Conservation (phyloP, 2,329 filamentous ascomycete genomes). For the Cryoendolithus antarcticus region DNA sequence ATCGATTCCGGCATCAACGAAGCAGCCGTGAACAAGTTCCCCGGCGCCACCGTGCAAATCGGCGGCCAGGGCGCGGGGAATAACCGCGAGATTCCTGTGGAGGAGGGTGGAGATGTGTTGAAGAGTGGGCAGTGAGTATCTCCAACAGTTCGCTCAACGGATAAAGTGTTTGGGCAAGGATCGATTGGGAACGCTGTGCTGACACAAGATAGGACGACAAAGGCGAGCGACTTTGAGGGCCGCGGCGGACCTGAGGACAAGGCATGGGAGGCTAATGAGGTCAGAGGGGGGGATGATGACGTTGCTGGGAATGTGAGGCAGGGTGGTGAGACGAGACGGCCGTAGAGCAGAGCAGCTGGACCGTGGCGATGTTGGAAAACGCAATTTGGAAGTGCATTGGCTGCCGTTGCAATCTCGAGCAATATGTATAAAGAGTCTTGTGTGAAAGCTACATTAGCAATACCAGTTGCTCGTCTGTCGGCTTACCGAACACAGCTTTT, state of each 20-base stretch:
- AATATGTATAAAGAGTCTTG: too few species aligned
- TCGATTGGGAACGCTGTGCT: background rate
- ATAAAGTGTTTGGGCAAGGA: background rate
- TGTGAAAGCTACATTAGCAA: too few species aligned
- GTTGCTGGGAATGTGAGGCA: conserved; percentile 30
- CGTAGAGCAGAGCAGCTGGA: background rate
- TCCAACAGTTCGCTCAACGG: background rate
- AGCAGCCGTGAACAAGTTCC: conserved; percentile 29
- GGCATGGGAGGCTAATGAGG: conserved; percentile 24
- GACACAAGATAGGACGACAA: conserved; percentile 23
- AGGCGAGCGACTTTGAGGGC: conserved; percentile 38
- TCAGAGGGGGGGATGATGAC: conserved; percentile 28
- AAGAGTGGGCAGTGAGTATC: conserved; percentile 26
- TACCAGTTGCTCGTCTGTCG: too few species aligned
- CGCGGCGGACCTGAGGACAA: conserved; percentile 36
- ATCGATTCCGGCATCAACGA: conserved; percentile 37
- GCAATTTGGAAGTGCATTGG: too few species aligned
- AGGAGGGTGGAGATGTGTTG: conserved; percentile 34
- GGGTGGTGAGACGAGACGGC: conserved; percentile 17
- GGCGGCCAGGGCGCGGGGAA: conserved; percentile 33
- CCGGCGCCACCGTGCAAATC: conserved; percentile 31
- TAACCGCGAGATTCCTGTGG: conserved; percentile 35
- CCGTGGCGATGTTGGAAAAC: too few species aligned
- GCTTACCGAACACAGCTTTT: too few species aligned
- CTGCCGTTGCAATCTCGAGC: too few species aligned